Evolutionary conservation across 1,139 yeast species (phyloP).

Genomic region (Hyphopichia burtonii): DNA sequence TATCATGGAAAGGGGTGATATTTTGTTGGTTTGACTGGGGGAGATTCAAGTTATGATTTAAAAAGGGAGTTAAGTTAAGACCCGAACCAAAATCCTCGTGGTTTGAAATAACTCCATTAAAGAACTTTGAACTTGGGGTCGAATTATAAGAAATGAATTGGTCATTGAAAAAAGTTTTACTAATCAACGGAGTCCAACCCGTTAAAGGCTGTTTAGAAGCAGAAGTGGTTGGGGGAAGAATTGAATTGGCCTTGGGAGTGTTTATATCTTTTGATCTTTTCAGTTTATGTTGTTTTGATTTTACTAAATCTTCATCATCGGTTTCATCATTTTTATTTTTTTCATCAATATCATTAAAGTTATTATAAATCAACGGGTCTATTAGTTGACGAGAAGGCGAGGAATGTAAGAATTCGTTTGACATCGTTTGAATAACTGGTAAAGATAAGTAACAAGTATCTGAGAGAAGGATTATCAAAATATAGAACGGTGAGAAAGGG

Average conservation of each 20-base stretch:
- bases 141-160: slow-evolving; percentile 35
- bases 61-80: slow-evolving; percentile 44
- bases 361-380: slow-evolving; percentile 27
- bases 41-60: slow-evolving; percentile 36
- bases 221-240: slow-evolving; percentile 23
- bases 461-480: neutral
- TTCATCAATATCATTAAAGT: slow-evolving; percentile 9
- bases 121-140: slow-evolving; percentile 34
- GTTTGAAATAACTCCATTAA: slow-evolving; percentile 15
- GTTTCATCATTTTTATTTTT: slow-evolving; percentile 5
- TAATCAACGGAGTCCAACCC: slow-evolving; percentile 48
- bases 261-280: slow-evolving; percentile 6
- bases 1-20: slow-evolving; percentile 47
- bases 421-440: slow-evolving; percentile 16
- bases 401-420: slow-evolving; percentile 32
- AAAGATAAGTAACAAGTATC: neutral
- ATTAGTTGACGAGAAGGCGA: slow-evolving; percentile 33
- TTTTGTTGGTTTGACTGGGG: slow-evolving; percentile 13
- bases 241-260: slow-evolving; percentile 4
- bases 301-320: neutral
- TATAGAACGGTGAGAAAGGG: no score
- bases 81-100: slow-evolving; percentile 35
- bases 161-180: slow-evolving; percentile 39
- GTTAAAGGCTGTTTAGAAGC: slow-evolving; percentile 26
- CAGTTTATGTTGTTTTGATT: neutral